Conservation (phyloP, 352 stramenopile genomes). For the Globisporangium cylindrosporum region DNA sequence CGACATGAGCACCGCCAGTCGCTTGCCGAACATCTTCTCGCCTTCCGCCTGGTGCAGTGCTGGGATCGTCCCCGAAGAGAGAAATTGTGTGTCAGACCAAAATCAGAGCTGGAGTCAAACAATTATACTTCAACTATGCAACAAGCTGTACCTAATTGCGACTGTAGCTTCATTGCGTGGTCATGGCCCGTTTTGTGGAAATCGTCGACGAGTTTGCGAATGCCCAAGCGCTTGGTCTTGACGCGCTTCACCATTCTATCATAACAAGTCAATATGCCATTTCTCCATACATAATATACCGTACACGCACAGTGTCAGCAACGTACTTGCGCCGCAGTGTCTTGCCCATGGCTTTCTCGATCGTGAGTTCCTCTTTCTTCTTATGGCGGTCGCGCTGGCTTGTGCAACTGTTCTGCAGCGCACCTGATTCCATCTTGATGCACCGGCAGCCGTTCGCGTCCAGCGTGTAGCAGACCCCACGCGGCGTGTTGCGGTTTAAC, state of each 20-base stretch:
- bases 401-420: slow-evolving; percentile 11
- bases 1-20: slow-evolving; percentile 45
- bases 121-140: neutral
- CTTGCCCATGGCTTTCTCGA: slow-evolving; percentile 55
- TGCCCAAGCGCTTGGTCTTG: slow-evolving; percentile 40
- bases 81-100: no score
- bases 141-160: slow-evolving; percentile 34
- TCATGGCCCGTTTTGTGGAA: slow-evolving; percentile 41
- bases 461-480: slow-evolving; percentile 75
- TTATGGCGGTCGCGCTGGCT: slow-evolving; percentile 8
- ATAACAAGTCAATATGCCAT: neutral
- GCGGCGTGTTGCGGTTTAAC: slow-evolving; percentile 22
- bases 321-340: slow-evolving; percentile 63
- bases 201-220: slow-evolving; percentile 42
- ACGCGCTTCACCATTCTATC: slow-evolving; percentile 57
- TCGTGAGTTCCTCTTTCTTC: slow-evolving; percentile 38
- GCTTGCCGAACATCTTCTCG: slow-evolving; percentile 62
- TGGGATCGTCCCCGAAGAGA: no score
- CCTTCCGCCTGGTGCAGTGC: slow-evolving; percentile 49
- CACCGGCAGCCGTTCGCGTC: slow-evolving; percentile 53
- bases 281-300: neutral
- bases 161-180: slow-evolving; percentile 46
- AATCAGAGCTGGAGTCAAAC: no score
- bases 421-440: slow-evolving; percentile 69
- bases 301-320: neutral